phyloP scores from a whole-genome alignment of 441 rosid species.

The Rhodomyrtus psidioides region DNA sequence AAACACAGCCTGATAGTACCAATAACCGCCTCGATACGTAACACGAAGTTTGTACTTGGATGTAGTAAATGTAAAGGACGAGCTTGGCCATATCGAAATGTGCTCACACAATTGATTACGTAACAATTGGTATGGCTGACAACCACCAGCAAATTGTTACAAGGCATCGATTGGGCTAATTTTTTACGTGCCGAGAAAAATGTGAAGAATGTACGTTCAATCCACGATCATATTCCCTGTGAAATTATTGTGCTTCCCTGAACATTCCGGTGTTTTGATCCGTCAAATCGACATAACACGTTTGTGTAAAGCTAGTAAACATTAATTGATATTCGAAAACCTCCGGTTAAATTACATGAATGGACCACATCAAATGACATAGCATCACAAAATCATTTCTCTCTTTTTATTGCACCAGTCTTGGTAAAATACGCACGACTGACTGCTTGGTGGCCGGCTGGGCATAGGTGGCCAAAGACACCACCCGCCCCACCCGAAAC shows the following conservation, averaged over 20 bases:
- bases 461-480: not conserved
- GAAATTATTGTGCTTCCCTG: not conserved
- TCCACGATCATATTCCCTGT: not conserved
- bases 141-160: too few relatives aligned
- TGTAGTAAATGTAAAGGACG: not conserved
- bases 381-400: not conserved
- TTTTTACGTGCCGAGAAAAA: not conserved
- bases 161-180: not conserved
- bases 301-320: too few relatives aligned
- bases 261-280: not conserved
- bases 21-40: not conserved
- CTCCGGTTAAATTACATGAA: not conserved
- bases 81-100: not conserved
- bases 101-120: not conserved
- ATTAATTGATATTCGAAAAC: too few relatives aligned
- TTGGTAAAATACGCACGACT: not conserved
- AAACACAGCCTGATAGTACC: too few relatives aligned
- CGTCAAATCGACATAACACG: too few relatives aligned
- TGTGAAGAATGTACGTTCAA: not conserved
- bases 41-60: not conserved
- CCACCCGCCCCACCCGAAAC: not conserved
- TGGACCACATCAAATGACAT: not conserved
- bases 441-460: not conserved
- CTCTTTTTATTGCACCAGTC: not conserved
- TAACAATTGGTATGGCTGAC: not conserved